A percentile compares a stretch with the other conserved stretches of the same genome.
Conservation (phyloP, 1,139 yeast species). For the Geotrichum australiense region DNA sequence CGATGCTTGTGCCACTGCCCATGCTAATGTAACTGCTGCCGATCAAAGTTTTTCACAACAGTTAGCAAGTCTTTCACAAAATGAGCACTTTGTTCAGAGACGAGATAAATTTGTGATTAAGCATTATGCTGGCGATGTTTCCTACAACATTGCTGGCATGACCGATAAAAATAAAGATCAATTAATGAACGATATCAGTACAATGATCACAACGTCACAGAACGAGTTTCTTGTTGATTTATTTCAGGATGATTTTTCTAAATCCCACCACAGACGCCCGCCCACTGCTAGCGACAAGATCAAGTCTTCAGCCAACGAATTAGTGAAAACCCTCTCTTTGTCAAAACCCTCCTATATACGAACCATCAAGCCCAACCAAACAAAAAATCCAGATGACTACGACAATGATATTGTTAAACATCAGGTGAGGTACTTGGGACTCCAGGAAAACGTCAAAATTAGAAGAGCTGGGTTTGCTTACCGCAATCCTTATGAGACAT, state of each 20-base stretch:
- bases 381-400: conserved; percentile 83
- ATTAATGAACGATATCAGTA: conserved; percentile 78
- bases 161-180: conserved; percentile 97
- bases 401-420: conserved; percentile 86
- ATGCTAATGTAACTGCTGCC: conserved; percentile 95
- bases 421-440: conserved; percentile 91
- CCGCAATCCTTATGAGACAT: conserved; percentile 93
- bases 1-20: conserved; percentile 97
- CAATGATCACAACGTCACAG: conserved; percentile 63
- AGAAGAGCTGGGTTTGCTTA: conserved; percentile 99
- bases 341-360: conserved; percentile 94
- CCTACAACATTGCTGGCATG: conserved; percentile 83
- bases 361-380: conserved; percentile 96
- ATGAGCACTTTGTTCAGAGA: conserved; percentile 85
- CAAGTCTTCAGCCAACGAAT: conserved; percentile 80
- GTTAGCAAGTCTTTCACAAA: conserved; percentile 71
- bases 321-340: conserved; percentile 82
- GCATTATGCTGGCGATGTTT: conserved; percentile 98
- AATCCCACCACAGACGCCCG: conserved; percentile 62
- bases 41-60: conserved; percentile 95
- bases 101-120: conserved; percentile 82
- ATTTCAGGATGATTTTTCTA: conserved; percentile 73
- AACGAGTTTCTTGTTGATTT: conserved; percentile 58
- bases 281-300: conserved; percentile 96
- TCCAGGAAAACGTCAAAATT: conserved; percentile 93